phyloP scores from a whole-genome alignment of 192 early-diverging fungal genomes.

The Coemansia sp. region DNA sequence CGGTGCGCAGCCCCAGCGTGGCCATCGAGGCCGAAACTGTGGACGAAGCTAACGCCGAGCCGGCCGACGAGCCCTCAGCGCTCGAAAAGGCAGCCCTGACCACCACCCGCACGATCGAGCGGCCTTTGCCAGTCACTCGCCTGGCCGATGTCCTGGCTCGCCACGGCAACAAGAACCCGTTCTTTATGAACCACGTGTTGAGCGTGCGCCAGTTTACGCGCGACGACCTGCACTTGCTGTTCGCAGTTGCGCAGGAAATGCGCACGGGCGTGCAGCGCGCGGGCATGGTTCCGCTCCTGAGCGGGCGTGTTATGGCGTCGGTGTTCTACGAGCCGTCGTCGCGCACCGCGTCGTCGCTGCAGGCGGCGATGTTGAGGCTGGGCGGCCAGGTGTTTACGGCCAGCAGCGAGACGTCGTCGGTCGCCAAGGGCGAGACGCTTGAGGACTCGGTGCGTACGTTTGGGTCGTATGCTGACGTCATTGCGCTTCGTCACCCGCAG shows the following conservation, averaged over 20 bases:
- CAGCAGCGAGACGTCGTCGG: slow-evolving; percentile 79
- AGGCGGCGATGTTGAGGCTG: slow-evolving; percentile 90
- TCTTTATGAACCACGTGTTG: slow-evolving; percentile 92
- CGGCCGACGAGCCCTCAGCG: not conserved
- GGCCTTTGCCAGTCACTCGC: slow-evolving; percentile 16
- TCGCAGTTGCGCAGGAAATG: slow-evolving; percentile 97
- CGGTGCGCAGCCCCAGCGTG: slow-evolving; percentile 7
- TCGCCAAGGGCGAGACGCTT: slow-evolving; percentile 94
- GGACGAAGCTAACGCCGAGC: slow-evolving; percentile 21
- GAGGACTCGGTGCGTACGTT: slow-evolving; percentile 94
- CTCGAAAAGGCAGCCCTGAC: not conserved
- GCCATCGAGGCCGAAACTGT: slow-evolving; percentile 16
- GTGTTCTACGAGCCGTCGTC: slow-evolving; percentile 98
- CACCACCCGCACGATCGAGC: slow-evolving; percentile 6
- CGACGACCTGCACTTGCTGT: slow-evolving; percentile 90
- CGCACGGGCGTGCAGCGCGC: slow-evolving; percentile 88
- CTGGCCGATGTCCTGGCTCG: slow-evolving; percentile 49
- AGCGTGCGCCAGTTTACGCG: slow-evolving; percentile 89
- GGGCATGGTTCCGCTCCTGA: slow-evolving; percentile 79
- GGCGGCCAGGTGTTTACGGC: slow-evolving; percentile 89
- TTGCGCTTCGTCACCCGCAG: slow-evolving; percentile 91
- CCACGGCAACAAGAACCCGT: slow-evolving; percentile 61
- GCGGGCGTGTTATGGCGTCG: slow-evolving; percentile 88
- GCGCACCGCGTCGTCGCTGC: slow-evolving; percentile 89
- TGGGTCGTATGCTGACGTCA: slow-evolving; percentile 86